phyloP scores from a whole-genome alignment of 1,284 basidiomycete genomes.

The Malassezia obtusa region DNA sequence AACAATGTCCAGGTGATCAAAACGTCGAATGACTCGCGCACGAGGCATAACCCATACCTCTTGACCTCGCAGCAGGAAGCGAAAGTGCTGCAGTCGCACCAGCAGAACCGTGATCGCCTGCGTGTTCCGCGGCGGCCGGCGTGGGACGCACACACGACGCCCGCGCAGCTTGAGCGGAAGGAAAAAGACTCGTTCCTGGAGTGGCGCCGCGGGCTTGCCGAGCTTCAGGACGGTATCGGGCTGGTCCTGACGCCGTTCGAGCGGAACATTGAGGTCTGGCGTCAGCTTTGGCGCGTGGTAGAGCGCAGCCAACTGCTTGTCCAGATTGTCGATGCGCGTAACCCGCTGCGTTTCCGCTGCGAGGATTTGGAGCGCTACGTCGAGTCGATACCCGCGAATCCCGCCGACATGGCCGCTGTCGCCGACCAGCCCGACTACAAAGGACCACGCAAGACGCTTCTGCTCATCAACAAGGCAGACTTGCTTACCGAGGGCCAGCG shows the following conservation, averaged over 20 bases:
- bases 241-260: slow-evolving; percentile 48
- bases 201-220: slow-evolving; percentile 44
- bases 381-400: slow-evolving; percentile 61
- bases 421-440: slow-evolving; percentile 61
- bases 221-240: slow-evolving; percentile 42
- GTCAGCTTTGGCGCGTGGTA: slow-evolving; percentile 48
- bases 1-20: slow-evolving; percentile 78
- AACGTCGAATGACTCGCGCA: slow-evolving; percentile 50
- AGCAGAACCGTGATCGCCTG: slow-evolving; percentile 37
- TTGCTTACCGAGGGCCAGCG: slow-evolving; percentile 77
- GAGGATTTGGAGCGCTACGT: slow-evolving; percentile 48
- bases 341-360: slow-evolving; percentile 45
- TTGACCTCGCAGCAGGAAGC: slow-evolving; percentile 74
- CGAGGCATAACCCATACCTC: slow-evolving; percentile 68
- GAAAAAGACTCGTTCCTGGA: slow-evolving; percentile 46
- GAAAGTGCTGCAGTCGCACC: slow-evolving; percentile 49
- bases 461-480: slow-evolving; percentile 95
- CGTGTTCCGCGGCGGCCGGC: slow-evolving; percentile 40
- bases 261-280: slow-evolving; percentile 47
- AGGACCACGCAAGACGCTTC: slow-evolving; percentile 60
- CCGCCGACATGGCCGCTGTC: slow-evolving; percentile 59
- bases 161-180: slow-evolving; percentile 38
- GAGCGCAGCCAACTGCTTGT: slow-evolving; percentile 45
- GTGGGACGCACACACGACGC: slow-evolving; percentile 39
- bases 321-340: slow-evolving; percentile 47